A percentile compares a stretch with the other conserved stretches of the same genome.
phyloP scores from a whole-genome alignment of 2,329 filamentous ascomycete genomes.

The Penicillium sp. region DNA sequence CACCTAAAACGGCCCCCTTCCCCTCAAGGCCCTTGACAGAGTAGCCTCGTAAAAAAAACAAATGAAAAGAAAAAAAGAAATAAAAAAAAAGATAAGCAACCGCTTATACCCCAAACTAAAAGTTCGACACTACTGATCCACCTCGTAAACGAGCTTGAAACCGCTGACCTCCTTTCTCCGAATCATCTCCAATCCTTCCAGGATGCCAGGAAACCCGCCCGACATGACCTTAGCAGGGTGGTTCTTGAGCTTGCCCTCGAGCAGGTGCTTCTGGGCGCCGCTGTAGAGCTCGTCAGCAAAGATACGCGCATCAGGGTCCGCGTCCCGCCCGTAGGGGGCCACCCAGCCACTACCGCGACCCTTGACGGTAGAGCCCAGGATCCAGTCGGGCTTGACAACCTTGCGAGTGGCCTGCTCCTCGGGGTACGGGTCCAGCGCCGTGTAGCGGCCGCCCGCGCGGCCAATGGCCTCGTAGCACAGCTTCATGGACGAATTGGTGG shows the following conservation, averaged over 20 bases:
- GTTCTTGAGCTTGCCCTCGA: not conserved
- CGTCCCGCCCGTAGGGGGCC: not conserved
- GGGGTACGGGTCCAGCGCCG: conserved; percentile 10
- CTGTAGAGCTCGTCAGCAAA: not conserved
- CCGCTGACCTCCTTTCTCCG: not conserved
- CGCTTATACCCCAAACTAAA: not conserved
- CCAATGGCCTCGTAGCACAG: conserved; percentile 13
- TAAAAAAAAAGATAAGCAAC: too few species aligned
- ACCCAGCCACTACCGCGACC: not conserved
- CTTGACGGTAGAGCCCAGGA: not conserved
- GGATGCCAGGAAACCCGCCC: not conserved
- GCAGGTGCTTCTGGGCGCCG: too few species aligned
- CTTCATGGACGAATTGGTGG: not conserved
- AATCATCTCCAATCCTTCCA: not conserved
- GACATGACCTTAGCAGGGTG: not conserved
- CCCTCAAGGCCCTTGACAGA: too few species aligned
- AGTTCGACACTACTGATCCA: not conserved
- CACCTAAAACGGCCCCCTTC: too few species aligned
- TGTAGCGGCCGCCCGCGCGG: conserved; percentile 7
- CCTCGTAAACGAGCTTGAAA: not conserved
- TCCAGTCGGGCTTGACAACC: not conserved
- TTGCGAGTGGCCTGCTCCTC: not conserved
- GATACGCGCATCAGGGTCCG: not conserved
- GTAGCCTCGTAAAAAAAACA: too few species aligned
- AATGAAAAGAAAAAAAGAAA: too few species aligned